These are phyloP conservation scores for Trifolium pratense DNA, from an alignment of 306 rosid genomes.

Conservation along the genomic window DNA sequence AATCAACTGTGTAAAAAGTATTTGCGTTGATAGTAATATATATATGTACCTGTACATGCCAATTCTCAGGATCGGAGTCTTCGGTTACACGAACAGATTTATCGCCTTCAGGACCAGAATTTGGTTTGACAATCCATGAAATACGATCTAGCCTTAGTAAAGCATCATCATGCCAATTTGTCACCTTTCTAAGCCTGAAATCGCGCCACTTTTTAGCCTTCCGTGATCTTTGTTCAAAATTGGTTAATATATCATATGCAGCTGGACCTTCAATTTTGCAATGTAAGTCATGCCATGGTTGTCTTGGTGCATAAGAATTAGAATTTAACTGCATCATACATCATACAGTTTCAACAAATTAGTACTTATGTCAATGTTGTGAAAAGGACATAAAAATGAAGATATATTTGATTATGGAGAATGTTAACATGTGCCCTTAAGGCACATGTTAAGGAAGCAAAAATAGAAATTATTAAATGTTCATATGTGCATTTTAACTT, in stretches of 20 bases:
- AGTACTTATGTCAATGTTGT: not conserved
- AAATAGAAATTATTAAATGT: no score
- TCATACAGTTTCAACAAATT: slow-evolving; percentile 24
- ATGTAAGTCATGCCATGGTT: slow-evolving; percentile 67
- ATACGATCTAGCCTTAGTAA: slow-evolving; percentile 67
- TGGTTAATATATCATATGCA: slow-evolving; percentile 73
- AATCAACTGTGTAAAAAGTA: not conserved
- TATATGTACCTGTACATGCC: slow-evolving; percentile 70
- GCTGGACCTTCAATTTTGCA: slow-evolving; percentile 86
- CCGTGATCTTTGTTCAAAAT: slow-evolving; percentile 77
- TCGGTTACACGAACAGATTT: slow-evolving; percentile 46
- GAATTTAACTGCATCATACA: slow-evolving; percentile 48
- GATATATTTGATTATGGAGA: no score
- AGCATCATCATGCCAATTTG: slow-evolving; percentile 69
- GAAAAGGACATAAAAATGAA: not conserved
- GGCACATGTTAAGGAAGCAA: no score
- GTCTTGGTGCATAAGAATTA: slow-evolving; percentile 57
- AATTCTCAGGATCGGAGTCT: slow-evolving; percentile 62
- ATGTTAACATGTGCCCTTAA: no score
- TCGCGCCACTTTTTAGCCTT: slow-evolving; percentile 73
- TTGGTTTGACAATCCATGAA: slow-evolving; percentile 67
- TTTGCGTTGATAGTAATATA: not conserved
- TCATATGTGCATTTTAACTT: no score
- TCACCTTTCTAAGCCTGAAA: slow-evolving; percentile 62
- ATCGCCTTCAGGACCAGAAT: slow-evolving; percentile 49